Conservation (phyloP, 2,329 filamentous ascomycete species). For the Pseudogymnoascus sp. region DNA sequence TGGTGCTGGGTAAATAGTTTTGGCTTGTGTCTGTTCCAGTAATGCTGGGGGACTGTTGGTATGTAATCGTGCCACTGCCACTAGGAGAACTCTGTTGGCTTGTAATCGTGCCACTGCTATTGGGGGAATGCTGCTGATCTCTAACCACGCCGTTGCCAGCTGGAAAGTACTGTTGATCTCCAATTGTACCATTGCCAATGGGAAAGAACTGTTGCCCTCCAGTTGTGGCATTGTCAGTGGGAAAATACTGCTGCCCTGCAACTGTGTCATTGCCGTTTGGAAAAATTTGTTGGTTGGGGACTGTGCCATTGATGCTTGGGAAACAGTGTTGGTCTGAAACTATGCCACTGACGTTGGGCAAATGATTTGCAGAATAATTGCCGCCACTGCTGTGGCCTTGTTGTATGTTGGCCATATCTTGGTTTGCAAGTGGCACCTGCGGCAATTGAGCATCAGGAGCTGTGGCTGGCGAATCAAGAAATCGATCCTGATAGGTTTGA, state of each 20-base stretch:
- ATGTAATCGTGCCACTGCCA: background rate
- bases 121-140: background rate
- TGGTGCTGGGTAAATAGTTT: background rate
- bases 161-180: background rate
- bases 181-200: background rate
- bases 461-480: background rate
- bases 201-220: background rate
- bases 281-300: background rate
- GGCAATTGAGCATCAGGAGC: background rate
- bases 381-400: background rate
- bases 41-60: background rate
- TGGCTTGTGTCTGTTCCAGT: background rate
- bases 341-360: background rate
- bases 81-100: background rate
- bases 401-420: background rate
- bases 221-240: background rate
- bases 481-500: background rate
- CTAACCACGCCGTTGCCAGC: background rate
- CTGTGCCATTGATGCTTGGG: background rate
- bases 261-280: background rate
- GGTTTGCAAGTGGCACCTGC: background rate
- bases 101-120: background rate
- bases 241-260: background rate
- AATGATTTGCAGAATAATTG: background rate
- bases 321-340: background rate